Percentiles rank a stretch among this genome's conserved stretches.
phyloP scores from a whole-genome alignment of 306 rosid species.

The Cyamopsis tetragonoloba region DNA sequence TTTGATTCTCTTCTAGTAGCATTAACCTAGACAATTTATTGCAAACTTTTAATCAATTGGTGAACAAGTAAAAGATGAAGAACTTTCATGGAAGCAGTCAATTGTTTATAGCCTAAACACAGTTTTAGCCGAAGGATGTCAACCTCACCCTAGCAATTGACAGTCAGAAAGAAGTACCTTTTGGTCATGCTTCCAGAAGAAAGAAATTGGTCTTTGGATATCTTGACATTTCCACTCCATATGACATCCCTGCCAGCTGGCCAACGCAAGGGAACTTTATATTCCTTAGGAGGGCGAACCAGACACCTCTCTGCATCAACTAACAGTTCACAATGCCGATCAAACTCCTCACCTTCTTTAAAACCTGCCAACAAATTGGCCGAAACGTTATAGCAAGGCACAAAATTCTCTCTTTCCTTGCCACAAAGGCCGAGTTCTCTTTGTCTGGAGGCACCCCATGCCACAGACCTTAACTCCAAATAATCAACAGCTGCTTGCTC shows the following conservation, averaged over 20 bases:
- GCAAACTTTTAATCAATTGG: background rate
- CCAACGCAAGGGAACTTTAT: slow-evolving; percentile 79
- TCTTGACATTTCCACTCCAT: slow-evolving; percentile 91
- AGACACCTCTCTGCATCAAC: slow-evolving; percentile 52
- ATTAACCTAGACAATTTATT: slow-evolving; percentile 52
- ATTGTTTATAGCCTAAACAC: background rate
- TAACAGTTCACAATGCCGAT: slow-evolving; percentile 69
- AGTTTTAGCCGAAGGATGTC: background rate
- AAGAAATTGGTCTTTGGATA: slow-evolving; percentile 82
- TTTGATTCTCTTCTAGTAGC: slow-evolving; percentile 87
- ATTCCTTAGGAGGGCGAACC: slow-evolving; percentile 84
- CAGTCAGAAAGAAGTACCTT: slow-evolving; percentile 44
- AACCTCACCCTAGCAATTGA: background rate
- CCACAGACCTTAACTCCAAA: slow-evolving; percentile 63
- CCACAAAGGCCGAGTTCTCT: slow-evolving; percentile 73
- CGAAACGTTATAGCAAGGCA: slow-evolving; percentile 81
- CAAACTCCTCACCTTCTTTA: slow-evolving; percentile 76
- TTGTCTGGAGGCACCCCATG: slow-evolving; percentile 39
- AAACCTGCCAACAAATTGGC: slow-evolving; percentile 59
- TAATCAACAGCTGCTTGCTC: slow-evolving; percentile 72
- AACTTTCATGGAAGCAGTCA: background rate
- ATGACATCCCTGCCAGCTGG: slow-evolving; percentile 79
- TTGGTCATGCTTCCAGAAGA: slow-evolving; percentile 93
- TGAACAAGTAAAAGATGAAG: slow-evolving; percentile 12
- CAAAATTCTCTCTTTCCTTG: slow-evolving; percentile 73